These are phyloP conservation scores for Botrytis deweyae DNA, from an alignment of 2,329 filamentous ascomycete species.

Conservation along the genomic window DNA sequence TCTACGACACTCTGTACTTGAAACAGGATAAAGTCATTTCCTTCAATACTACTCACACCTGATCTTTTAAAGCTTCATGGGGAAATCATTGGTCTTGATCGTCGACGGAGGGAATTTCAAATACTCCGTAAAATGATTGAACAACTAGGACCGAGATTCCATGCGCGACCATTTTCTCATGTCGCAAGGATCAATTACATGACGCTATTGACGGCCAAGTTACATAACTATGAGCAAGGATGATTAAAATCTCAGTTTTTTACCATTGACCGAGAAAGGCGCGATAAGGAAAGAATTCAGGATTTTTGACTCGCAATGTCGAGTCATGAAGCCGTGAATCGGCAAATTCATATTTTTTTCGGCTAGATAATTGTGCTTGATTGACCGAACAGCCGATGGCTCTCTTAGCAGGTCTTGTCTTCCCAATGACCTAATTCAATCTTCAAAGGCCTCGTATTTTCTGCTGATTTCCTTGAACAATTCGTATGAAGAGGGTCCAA, in stretches of 20 bases:
- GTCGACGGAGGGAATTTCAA: neutral
- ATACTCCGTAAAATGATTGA: neutral
- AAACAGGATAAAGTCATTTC: neutral
- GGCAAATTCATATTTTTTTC: neutral
- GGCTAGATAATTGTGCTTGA: neutral
- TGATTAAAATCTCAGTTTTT: neutral
- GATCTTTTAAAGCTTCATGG: neutral
- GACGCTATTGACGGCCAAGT: constrained; percentile 8
- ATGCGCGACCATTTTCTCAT: neutral
- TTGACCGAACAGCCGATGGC: constrained; percentile 12
- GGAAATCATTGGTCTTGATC: neutral
- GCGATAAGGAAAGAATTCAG: neutral
- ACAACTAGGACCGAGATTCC: neutral
- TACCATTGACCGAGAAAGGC: constrained; percentile 9
- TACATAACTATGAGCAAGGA: constrained; percentile 13
- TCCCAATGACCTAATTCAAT: constrained; percentile 2
- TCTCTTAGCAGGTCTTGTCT: constrained; percentile 4
- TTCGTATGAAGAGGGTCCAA: constrained; percentile 1
- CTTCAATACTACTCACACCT: neutral
- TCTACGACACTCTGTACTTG: neutral
- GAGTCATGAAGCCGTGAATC: neutral
- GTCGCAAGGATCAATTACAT: neutral
- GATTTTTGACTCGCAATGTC: neutral
- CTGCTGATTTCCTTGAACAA: neutral
- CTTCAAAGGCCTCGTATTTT: neutral